Percentiles rank a stretch among this genome's conserved stretches.
Conservation (phyloP, 148 eudicot genomes). For the Chenopodium formosanum region DNA sequence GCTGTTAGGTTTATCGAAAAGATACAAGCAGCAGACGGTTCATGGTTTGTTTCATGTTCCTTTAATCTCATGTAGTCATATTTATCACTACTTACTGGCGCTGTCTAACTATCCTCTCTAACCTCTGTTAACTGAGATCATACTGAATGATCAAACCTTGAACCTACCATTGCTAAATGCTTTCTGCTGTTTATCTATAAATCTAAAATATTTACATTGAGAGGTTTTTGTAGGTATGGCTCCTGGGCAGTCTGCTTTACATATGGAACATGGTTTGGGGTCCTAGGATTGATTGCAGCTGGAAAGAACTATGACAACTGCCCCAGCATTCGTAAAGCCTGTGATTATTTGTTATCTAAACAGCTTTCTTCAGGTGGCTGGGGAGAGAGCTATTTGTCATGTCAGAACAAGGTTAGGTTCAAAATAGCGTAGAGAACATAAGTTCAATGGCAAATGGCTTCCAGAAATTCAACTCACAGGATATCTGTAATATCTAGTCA, state of each 20-base stretch:
- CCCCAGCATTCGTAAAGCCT: conserved; percentile 72
- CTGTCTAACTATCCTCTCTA: not conserved
- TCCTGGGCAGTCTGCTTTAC: conserved; percentile 97
- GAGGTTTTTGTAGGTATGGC: conserved; percentile 63
- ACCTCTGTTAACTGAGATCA: not conserved
- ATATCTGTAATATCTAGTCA: not conserved
- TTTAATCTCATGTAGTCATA: not conserved
- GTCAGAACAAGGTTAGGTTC: conserved; percentile 68
- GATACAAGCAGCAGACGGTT: conserved; percentile 83
- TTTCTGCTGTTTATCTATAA: conserved; percentile 9
- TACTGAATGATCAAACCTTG: conserved; percentile 5
- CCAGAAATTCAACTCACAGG: not conserved
- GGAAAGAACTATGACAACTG: conserved; percentile 57
- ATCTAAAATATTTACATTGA: not conserved
- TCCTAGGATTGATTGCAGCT: conserved; percentile 71
- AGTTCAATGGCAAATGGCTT: not conserved
- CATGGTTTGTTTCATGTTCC: conserved; percentile 64
- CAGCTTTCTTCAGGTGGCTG: conserved; percentile 85
- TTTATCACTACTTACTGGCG: not conserved
- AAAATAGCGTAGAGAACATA: not conserved
- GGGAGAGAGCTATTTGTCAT: conserved; percentile 97
- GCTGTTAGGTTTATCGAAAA: conserved; percentile 69
- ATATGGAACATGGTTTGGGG: conserved; percentile 89
- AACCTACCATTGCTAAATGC: not conserved
- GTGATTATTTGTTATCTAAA: conserved; percentile 77